Conservation (phyloP, 2,329 filamentous ascomycete genomes). For the Sporothrix luriei region DNA sequence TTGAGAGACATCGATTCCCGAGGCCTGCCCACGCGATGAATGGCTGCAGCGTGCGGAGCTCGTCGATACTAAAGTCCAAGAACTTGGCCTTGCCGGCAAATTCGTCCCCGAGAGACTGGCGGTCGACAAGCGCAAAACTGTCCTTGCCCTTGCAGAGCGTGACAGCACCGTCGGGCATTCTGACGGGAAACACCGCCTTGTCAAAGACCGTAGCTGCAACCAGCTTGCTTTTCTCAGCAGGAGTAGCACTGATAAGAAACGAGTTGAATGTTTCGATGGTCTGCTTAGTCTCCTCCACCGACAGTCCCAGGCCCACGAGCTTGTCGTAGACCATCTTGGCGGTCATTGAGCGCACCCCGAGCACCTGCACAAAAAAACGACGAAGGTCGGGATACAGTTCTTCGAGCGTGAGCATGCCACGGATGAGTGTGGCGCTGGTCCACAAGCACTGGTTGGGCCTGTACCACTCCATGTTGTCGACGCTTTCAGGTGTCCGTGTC, state of each 20-base stretch:
- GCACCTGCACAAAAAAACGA: conserved; percentile 22
- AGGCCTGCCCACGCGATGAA: conserved; percentile 45
- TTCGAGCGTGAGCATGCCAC: conserved; percentile 4
- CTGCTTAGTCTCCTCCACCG: conserved; percentile 8
- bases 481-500: too few species aligned
- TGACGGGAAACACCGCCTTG: conserved; percentile 17
- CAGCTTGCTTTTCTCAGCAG: background rate
- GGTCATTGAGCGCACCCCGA: conserved; percentile 22
- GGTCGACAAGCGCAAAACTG: conserved; percentile 45
- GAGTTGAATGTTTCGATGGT: conserved; percentile 20
- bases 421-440: conserved; percentile 18
- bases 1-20: conserved; percentile 42
- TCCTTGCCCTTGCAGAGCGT: conserved; percentile 9
- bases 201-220: background rate
- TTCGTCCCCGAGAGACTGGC: conserved; percentile 37
- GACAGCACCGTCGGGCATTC: background rate
- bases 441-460: conserved; percentile 22
- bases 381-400: conserved; percentile 13
- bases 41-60: conserved; percentile 40
- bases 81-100: conserved; percentile 42
- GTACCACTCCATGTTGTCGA: background rate
- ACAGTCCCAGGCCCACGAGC: background rate
- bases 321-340: conserved; percentile 25
- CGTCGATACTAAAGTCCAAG: conserved; percentile 45
- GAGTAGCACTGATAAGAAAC: background rate